A percentile compares a stretch with the other conserved stretches of the same genome.
Evolutionary conservation across 2,329 filamentous ascomycete genomes (phyloP).

Genomic region (Trichoderma hamatum): DNA sequence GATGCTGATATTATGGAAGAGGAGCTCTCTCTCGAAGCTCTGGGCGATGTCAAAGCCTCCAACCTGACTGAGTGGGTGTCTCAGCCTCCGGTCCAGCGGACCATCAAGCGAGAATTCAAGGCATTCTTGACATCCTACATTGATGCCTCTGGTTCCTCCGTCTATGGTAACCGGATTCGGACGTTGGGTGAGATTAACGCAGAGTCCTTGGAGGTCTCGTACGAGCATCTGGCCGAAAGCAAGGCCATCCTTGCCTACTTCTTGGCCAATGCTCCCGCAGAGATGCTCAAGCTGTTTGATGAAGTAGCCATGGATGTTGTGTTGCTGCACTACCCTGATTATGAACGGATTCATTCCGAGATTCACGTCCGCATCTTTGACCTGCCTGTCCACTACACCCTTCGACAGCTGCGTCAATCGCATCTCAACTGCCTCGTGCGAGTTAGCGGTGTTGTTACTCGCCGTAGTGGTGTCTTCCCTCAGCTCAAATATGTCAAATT

Average conservation of each 20-base stretch:
- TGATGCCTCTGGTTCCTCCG: slow-evolving; percentile 83
- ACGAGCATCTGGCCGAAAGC: slow-evolving; percentile 84
- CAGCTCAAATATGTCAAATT: slow-evolving; percentile 99
- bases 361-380: slow-evolving; percentile 98
- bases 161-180: slow-evolving; percentile 92
- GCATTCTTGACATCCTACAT: slow-evolving; percentile 95
- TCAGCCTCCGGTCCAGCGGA: slow-evolving; percentile 84
- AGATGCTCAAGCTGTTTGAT: slow-evolving; percentile 94
- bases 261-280: slow-evolving; percentile 90
- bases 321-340: slow-evolving; percentile 93
- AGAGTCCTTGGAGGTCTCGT: slow-evolving; percentile 94
- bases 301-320: slow-evolving; percentile 96
- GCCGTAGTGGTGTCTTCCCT: slow-evolving; percentile 92
- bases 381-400: slow-evolving; percentile 89
- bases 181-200: slow-evolving; percentile 97
- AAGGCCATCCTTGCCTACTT: slow-evolving; percentile 97
- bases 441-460: slow-evolving; percentile 92
- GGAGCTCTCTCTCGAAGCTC: slow-evolving; percentile 86
- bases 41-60: slow-evolving; percentile 90
- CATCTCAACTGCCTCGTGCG: slow-evolving; percentile 95
- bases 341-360: slow-evolving; percentile 95
- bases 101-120: slow-evolving; percentile 96
- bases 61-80: slow-evolving; percentile 96
- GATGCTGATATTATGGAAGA: slow-evolving; percentile 93
- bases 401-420: slow-evolving; percentile 90